These are phyloP conservation scores for Ceratocystis harringtonii DNA, from an alignment of 2,329 filamentous ascomycete species.

Conservation along the genomic window DNA sequence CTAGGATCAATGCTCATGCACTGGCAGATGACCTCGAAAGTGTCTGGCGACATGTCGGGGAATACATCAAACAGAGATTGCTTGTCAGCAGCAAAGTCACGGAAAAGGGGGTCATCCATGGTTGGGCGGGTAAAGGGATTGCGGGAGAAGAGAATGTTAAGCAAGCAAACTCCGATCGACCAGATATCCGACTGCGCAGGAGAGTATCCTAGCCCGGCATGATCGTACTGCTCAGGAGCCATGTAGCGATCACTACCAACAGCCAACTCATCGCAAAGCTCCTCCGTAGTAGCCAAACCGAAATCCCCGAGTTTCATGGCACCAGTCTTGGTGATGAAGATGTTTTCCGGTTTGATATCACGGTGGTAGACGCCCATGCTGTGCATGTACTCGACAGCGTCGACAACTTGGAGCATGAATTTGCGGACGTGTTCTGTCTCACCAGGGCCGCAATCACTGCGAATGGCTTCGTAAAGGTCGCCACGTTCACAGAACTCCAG, in stretches of 20 bases:
- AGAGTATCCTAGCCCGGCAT: constrained; percentile 72
- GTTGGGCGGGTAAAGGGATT: constrained; percentile 91
- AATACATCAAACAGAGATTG: constrained; percentile 97
- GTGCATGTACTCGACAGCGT: constrained; percentile 82
- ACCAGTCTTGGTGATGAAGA: constrained; percentile 76
- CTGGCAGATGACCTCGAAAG: constrained; percentile 81
- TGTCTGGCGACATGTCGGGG: constrained; percentile 96
- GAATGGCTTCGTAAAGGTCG: constrained; percentile 94
- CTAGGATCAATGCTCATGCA: constrained; percentile 82
- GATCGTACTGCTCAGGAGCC: constrained; percentile 96
- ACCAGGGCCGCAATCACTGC: constrained; percentile 68
- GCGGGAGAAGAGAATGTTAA: constrained; percentile 92
- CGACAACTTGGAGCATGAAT: constrained; percentile 90
- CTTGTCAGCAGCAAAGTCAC: constrained; percentile 84
- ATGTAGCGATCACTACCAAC: constrained; percentile 98
- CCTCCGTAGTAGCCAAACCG: constrained; percentile 75
- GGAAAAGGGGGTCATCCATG: constrained; percentile 78
- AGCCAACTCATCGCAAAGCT: constrained; percentile 81
- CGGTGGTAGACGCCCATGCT: constrained; percentile 84
- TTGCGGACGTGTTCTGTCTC: constrained; percentile 94
- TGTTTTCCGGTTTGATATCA: constrained; percentile 99
- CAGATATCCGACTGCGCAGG: constrained; percentile 89
- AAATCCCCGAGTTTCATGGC: constrained; percentile 96
- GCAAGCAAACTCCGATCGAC: constrained; percentile 89
- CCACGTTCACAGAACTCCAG: constrained; percentile 91